phyloP scores from a whole-genome alignment of 768 basidiomycete genomes.

The Boletus rubescentipes region DNA sequence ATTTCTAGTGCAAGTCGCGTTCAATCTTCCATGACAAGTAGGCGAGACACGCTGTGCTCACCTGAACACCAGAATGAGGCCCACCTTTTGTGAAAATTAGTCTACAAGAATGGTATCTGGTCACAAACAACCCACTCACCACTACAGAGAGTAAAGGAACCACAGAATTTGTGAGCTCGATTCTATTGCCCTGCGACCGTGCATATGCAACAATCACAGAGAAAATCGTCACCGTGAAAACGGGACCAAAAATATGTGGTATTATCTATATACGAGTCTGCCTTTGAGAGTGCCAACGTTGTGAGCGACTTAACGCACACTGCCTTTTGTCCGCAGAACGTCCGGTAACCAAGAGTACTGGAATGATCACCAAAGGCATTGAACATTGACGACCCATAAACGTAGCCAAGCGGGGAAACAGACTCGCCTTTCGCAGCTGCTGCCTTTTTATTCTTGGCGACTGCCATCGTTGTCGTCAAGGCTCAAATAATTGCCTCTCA shows the following conservation, averaged over 20 bases:
- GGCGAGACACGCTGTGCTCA: constrained; percentile 28
- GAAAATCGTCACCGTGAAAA: constrained; percentile 80
- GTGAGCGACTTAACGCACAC: constrained; percentile 47
- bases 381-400: background rate
- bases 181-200: constrained; percentile 51
- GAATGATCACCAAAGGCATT: background rate
- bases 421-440: constrained; percentile 49
- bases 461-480: constrained; percentile 21
- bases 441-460: constrained; percentile 49
- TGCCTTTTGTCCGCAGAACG: constrained; percentile 80
- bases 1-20: constrained; percentile 45
- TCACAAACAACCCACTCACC: constrained; percentile 44
- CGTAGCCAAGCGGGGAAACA: background rate
- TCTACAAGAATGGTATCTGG: background rate
- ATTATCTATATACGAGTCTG: constrained; percentile 53
- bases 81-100: constrained; percentile 52
- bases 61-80: constrained; percentile 87
- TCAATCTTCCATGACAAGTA: background rate
- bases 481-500: background rate
- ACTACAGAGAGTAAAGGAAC: constrained; percentile 89
- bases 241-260: constrained; percentile 71
- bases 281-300: constrained; percentile 2
- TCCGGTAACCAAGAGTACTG: constrained; percentile 92
- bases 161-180: constrained; percentile 78
- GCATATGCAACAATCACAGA: constrained; percentile 61